A percentile compares a stretch with the other conserved stretches of the same genome.
Conservation (phyloP, 2,329 filamentous ascomycete species). For the Ophiostoma sp. region DNA sequence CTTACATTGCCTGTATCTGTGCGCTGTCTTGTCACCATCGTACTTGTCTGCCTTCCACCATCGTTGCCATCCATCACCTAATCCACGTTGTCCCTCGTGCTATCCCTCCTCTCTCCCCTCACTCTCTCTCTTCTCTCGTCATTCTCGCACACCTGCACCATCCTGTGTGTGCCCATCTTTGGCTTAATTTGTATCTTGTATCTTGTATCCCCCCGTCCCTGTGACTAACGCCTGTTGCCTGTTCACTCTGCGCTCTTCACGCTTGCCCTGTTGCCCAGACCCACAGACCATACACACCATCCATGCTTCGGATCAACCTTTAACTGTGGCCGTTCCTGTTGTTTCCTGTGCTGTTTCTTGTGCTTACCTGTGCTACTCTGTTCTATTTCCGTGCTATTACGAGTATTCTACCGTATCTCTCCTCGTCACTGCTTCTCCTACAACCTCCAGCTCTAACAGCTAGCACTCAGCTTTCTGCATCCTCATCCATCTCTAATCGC, state of each 20-base stretch:
- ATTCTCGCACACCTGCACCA: not conserved
- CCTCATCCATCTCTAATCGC: not conserved
- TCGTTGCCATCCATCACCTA: conserved; percentile 12
- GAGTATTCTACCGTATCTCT: too few relatives aligned
- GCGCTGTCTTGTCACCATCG: not conserved
- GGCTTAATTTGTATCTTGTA: not conserved
- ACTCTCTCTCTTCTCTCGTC: not conserved
- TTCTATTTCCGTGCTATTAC: not conserved
- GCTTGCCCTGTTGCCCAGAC: not conserved
- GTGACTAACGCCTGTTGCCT: conserved; percentile 10
- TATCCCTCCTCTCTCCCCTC: not conserved
- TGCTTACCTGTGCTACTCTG: too few relatives aligned
- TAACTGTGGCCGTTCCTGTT: not conserved
- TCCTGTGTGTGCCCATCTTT: not conserved
- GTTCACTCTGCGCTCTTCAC: not conserved
- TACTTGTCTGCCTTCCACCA: not conserved
- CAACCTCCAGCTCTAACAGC: not conserved
- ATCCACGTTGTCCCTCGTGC: not conserved
- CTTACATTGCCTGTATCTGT: not conserved
- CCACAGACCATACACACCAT: conserved; percentile 14
- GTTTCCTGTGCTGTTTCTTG: not conserved
- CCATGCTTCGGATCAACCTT: not conserved
- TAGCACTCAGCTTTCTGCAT: not conserved
- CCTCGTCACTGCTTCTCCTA: too few relatives aligned
- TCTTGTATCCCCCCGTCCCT: conserved; percentile 3